Evolutionary conservation across 1,139 yeast species (phyloP), one percentile per base, ranked within the genome.

Genomic region (Candida albicans): DNA sequence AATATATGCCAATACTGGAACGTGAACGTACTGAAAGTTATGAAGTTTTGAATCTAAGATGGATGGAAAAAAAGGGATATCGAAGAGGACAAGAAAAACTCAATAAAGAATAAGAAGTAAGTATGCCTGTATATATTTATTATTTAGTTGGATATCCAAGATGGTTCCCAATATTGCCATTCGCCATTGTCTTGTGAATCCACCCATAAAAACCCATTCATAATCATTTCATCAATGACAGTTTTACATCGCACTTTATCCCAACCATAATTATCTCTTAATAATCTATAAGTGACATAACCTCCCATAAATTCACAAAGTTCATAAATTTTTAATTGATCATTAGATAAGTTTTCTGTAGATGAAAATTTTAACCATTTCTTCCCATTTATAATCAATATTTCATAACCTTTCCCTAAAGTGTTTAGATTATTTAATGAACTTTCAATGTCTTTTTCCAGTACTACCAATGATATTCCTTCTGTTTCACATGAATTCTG

Each of bases 161-260:
- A 70, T 3, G 75, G 79, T 50, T 67, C 79, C 96, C 96, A 88
- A 57, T 77, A 88, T 52, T 73, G 76, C 26, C 63, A 62, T 50
- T 81, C 89, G 0, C 65, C 67, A 14, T 51, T 52, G 0, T 76
- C 81, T 53, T 80, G 87, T 24, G 42, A 40, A 57, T 90, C 98
- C 1, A 89, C 69, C 98, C 98, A 90, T 24, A 90, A 67, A 40
- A 88, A 70, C 9, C 97, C 96, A 40, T 77, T 77, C 57, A 85
- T 73, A 2, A 89, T 84, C 88, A 90, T 83, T 46, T 87, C 95
- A 39, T 86, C 84, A 14, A 91, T 61, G 9, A 83, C 86, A 0
- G 82, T 67, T 50, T 74, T 73, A 46, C 88, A 76, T 44, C 96
- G 68, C 1, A 77, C 68, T 9, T 59, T 59, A 44, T 77, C 81